Conservation (phyloP, 2,329 filamentous ascomycete species). For the Raffaelea albimanens region DNA sequence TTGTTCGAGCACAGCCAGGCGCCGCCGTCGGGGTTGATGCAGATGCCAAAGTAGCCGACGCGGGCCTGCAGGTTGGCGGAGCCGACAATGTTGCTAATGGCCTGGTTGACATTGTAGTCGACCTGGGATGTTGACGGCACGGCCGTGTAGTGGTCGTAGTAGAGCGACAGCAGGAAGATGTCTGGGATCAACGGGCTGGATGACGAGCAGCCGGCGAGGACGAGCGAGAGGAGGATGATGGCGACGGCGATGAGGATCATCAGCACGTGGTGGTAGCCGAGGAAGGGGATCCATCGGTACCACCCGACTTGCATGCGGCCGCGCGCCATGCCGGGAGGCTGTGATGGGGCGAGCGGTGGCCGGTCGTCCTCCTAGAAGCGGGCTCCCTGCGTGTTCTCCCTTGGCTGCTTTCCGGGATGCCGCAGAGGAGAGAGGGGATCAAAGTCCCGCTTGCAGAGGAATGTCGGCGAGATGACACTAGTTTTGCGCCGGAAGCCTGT, state of each 20-base stretch:
- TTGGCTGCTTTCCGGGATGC: too few species aligned
- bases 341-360: too few species aligned
- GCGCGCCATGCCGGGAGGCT: conserved; percentile 17
- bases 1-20: conserved; percentile 96
- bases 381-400: too few species aligned
- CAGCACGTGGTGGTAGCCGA: conserved; percentile 75
- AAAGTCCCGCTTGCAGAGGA: too few species aligned
- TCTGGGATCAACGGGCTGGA: conserved; percentile 89
- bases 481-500: too few species aligned
- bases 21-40: conserved; percentile 83
- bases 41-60: conserved; percentile 97
- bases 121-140: conserved; percentile 79
- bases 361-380: not conserved
- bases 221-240: conserved; percentile 86
- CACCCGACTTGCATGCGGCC: conserved; percentile 35
- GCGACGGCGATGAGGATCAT: conserved; percentile 94
- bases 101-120: conserved; percentile 75
- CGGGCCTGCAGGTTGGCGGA: conserved; percentile 76
- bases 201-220: conserved; percentile 92
- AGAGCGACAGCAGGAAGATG: conserved; percentile 97
- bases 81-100: conserved; percentile 85
- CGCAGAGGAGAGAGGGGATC: not conserved
- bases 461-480: too few species aligned
- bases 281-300: conserved; percentile 54
- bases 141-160: conserved; percentile 82